Evolutionary conservation across 192 early-diverging fungal genomes (phyloP).

Genomic region (Gigaspora rosea): DNA sequence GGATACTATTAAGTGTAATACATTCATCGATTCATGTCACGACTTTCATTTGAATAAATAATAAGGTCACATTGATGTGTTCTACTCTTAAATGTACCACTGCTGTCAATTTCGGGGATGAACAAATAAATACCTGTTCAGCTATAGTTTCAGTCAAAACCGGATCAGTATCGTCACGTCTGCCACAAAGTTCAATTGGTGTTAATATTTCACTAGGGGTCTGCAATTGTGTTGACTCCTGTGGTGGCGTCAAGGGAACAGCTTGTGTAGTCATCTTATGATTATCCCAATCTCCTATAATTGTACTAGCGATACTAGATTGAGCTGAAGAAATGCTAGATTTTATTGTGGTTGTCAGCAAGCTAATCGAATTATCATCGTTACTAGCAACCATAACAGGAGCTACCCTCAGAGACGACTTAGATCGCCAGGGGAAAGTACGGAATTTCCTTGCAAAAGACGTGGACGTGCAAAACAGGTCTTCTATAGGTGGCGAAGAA

Average conservation of each 20-base stretch:
- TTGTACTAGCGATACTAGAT: conserved; percentile 2
- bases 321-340: not conserved
- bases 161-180: conserved; percentile 46
- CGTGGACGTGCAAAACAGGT: not conserved
- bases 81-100: too few species aligned
- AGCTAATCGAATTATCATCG: conserved; percentile 8
- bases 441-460: conserved; percentile 7
- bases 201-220: conserved; percentile 4
- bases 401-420: not conserved
- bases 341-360: conserved; percentile 29
- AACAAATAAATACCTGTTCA: conserved; percentile 44
- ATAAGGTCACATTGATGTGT: too few species aligned
- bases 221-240: not conserved
- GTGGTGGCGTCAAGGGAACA: not conserved
- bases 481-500: not conserved
- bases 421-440: conserved; percentile 7
- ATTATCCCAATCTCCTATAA: conserved; percentile 18
- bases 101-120: too few species aligned
- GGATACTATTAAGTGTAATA: too few species aligned
- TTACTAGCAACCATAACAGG: conserved; percentile 26
- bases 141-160: conserved; percentile 47
- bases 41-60: too few species aligned
- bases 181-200: conserved; percentile 42
- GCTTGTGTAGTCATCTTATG: not conserved
- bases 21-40: too few species aligned